These are phyloP conservation scores for Myxozyma monticola DNA, from an alignment of 805 yeast species.

Conservation along the genomic window DNA sequence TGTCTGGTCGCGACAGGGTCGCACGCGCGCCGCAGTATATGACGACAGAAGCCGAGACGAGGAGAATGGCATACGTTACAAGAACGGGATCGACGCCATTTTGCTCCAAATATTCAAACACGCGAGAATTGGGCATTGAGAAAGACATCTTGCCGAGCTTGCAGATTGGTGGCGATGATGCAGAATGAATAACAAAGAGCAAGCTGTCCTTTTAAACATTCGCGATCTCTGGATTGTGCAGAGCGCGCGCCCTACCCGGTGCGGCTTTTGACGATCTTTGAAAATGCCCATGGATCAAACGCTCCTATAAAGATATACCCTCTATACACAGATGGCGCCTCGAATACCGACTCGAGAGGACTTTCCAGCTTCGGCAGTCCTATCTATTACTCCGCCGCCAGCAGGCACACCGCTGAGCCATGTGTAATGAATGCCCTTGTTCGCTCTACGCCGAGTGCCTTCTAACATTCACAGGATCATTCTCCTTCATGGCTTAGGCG, in stretches of 20 bases:
- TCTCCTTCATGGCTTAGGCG: constrained; percentile 30
- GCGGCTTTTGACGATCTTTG: no score
- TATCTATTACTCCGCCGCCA: constrained; percentile 22
- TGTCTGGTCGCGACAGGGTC: constrained; percentile 32
- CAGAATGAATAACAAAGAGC: no score
- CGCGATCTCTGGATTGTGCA: no score
- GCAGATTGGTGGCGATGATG: no score
- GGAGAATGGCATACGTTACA: constrained; percentile 29
- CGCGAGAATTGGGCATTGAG: no score
- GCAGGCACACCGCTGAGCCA: no score
- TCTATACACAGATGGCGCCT: constrained; percentile 13
- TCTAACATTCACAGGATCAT: constrained; percentile 8
- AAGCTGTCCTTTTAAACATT: no score
- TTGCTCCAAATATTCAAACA: constrained; percentile 8
- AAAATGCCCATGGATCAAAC: no score
- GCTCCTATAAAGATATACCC: no score
- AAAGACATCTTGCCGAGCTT: no score
- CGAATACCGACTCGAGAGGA: constrained; percentile 16
- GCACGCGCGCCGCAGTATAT: constrained; percentile 29
- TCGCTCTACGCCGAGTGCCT: neutral
- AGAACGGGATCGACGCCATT: constrained; percentile 24
- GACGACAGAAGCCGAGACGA: constrained; percentile 24
- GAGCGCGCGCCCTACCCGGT: no score
- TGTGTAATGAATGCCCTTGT: no score
- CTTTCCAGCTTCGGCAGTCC: constrained; percentile 12